phyloP scores from a whole-genome alignment of 169 alveolate species.

The Plasmodium cynomolgi region DNA sequence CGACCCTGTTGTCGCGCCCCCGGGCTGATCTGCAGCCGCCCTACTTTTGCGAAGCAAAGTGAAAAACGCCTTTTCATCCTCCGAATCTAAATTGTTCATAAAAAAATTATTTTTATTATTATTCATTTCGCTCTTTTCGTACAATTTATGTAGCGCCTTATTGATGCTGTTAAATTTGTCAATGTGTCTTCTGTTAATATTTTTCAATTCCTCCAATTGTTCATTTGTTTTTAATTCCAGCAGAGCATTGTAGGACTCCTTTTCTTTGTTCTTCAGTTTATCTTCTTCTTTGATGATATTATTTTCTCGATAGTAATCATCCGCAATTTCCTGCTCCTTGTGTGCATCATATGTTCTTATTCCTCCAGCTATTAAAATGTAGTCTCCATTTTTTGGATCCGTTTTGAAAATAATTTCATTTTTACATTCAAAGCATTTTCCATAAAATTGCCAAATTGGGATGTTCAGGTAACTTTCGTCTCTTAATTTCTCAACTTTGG shows the following conservation, averaged over 20 bases:
- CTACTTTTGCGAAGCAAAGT: slow-evolving; percentile 51
- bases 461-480: slow-evolving; percentile 98
- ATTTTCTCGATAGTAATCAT: slow-evolving; percentile 52
- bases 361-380: slow-evolving; percentile 93
- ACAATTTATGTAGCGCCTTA: slow-evolving; percentile 48
- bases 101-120: slow-evolving; percentile 36
- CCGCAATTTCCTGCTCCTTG: slow-evolving; percentile 82
- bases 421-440: slow-evolving; percentile 97
- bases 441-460: slow-evolving; percentile 96
- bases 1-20: neutral
- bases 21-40: neutral
- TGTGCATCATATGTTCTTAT: slow-evolving; percentile 88
- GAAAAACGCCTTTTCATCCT: slow-evolving; percentile 62
- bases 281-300: slow-evolving; percentile 19
- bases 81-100: slow-evolving; percentile 47
- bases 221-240: slow-evolving; percentile 68
- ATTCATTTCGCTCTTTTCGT: slow-evolving; percentile 48
- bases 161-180: slow-evolving; percentile 69
- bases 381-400: slow-evolving; percentile 92
- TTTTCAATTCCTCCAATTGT: slow-evolving; percentile 70
- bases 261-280: slow-evolving; percentile 64
- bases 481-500: slow-evolving; percentile 92
- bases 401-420: slow-evolving; percentile 96
- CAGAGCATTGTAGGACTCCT: slow-evolving; percentile 68
- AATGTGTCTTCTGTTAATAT: slow-evolving; percentile 61